Conservation (phyloP, 768 basidiomycete species). For the Melanogaster broomeanus region DNA sequence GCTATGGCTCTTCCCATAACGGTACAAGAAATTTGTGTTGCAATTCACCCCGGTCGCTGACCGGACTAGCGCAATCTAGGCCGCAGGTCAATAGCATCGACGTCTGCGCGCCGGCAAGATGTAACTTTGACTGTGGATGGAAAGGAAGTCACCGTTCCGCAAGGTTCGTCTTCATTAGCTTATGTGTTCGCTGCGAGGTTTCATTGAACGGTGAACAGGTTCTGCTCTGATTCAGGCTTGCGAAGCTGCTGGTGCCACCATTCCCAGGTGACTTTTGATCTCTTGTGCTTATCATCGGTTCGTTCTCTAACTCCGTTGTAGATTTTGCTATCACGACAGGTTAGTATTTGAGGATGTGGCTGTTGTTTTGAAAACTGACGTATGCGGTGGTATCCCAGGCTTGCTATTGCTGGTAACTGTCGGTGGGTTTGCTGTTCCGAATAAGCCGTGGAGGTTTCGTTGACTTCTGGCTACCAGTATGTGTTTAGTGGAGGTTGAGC, state of each 20-base stretch:
- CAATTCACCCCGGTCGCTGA: constrained; percentile 1
- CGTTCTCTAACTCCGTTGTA: constrained; percentile 30
- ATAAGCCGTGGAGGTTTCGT: background rate
- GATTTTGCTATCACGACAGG: constrained; percentile 89
- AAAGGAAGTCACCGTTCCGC: constrained; percentile 95
- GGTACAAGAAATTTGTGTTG: constrained; percentile 21
- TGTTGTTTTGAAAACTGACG: constrained; percentile 1
- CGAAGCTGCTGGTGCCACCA: constrained; percentile 81
- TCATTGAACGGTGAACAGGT: constrained; percentile 45
- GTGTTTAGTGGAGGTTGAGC: constrained; percentile 98
- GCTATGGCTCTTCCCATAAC: constrained; percentile 38
- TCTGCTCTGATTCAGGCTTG: constrained; percentile 97
- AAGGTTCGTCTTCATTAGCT: constrained; percentile 63
- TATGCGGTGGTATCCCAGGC: constrained; percentile 42
- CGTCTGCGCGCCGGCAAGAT: constrained; percentile 67
- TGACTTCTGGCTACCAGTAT: constrained; percentile 54
- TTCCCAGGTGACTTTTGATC: constrained; percentile 62
- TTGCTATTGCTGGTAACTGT: constrained; percentile 97
- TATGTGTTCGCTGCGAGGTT: background rate
- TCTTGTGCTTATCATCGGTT: background rate
- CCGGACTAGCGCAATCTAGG: constrained; percentile 37
- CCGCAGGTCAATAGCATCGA: constrained; percentile 64
- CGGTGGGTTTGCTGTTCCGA: constrained; percentile 53
- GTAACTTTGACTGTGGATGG: constrained; percentile 96
- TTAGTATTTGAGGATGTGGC: constrained; percentile 27